phyloP scores from a whole-genome alignment of 1,139 yeast genomes.

The Pneumocystis carinii region DNA sequence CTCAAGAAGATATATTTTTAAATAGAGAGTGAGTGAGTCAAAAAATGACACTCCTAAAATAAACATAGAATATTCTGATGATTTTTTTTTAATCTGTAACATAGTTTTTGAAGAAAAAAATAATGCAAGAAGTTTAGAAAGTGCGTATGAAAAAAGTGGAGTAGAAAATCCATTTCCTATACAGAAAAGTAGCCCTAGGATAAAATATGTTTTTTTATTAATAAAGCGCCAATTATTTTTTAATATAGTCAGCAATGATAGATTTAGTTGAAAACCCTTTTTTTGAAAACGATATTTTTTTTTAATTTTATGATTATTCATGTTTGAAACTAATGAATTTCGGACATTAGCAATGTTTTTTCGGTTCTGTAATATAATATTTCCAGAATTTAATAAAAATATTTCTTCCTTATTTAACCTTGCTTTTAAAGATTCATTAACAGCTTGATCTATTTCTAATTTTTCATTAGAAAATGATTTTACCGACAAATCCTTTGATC shows the following conservation, averaged over 20 bases:
- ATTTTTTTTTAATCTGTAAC: conserved; percentile 27
- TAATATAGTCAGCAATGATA: conserved; percentile 1
- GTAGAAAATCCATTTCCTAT: conserved; percentile 45
- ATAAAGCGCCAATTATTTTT: not conserved
- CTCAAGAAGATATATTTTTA: conserved; percentile 37
- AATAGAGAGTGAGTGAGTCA: conserved; percentile 46
- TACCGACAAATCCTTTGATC: not conserved
- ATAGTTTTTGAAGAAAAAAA: conserved; percentile 21
- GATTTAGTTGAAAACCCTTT: not conserved
- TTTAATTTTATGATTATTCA: not conserved
- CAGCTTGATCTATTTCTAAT: not conserved
- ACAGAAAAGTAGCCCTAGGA: conserved; percentile 40
- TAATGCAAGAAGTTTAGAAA: conserved; percentile 46
- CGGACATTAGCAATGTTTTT: not conserved
- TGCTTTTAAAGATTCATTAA: not conserved
- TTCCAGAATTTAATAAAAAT: not conserved
- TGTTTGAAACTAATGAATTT: not conserved
- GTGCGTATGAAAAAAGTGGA: conserved; percentile 66
- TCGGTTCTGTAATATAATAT: not conserved
- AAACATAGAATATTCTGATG: conserved; percentile 52
- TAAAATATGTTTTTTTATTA: conserved; percentile 26
- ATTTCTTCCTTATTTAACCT: not conserved
- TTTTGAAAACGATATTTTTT: not conserved
- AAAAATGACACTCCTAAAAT: conserved; percentile 44
- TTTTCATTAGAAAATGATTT: not conserved